Evolutionary conservation across 1,284 basidiomycete genomes (phyloP).

Genomic region (Ustilago sp.): DNA sequence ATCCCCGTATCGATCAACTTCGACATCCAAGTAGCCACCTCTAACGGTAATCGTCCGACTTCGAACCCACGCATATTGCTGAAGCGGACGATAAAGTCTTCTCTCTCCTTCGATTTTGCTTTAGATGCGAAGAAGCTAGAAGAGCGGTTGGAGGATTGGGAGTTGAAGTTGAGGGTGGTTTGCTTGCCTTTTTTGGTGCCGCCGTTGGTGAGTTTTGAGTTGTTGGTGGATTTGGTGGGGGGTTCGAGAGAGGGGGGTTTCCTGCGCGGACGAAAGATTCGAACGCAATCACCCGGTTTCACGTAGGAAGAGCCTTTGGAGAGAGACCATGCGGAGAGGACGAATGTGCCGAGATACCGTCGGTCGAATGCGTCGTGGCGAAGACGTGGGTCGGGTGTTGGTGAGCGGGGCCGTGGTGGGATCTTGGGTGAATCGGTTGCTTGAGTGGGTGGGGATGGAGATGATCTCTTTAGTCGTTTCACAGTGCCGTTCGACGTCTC

Average conservation of each 20-base stretch:
- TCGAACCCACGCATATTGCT: constrained; percentile 66
- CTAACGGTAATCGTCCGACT: constrained; percentile 61
- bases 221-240: constrained; percentile 8
- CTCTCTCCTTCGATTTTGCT: constrained; percentile 49
- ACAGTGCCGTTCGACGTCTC: background rate
- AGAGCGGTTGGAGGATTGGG: background rate
- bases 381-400: constrained; percentile 36
- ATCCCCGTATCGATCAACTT: constrained; percentile 62
- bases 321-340: constrained; percentile 64
- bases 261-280: constrained; percentile 58
- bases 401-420: constrained; percentile 14
- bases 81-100: constrained; percentile 67
- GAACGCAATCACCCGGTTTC: constrained; percentile 59
- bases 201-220: constrained; percentile 30
- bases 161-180: constrained; percentile 57
- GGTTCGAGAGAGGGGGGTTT: constrained; percentile 27
- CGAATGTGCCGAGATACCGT: constrained; percentile 64
- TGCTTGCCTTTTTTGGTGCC: constrained; percentile 46
- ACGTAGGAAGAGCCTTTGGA: constrained; percentile 63
- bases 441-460: constrained; percentile 14
- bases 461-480: constrained; percentile 17
- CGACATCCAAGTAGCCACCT: constrained; percentile 66
- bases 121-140: constrained; percentile 27
- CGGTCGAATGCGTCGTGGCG: constrained; percentile 52
- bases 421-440: background rate